phyloP scores from a whole-genome alignment of 108 stramenopile genomes.

The Chaetoceros muelleri region DNA sequence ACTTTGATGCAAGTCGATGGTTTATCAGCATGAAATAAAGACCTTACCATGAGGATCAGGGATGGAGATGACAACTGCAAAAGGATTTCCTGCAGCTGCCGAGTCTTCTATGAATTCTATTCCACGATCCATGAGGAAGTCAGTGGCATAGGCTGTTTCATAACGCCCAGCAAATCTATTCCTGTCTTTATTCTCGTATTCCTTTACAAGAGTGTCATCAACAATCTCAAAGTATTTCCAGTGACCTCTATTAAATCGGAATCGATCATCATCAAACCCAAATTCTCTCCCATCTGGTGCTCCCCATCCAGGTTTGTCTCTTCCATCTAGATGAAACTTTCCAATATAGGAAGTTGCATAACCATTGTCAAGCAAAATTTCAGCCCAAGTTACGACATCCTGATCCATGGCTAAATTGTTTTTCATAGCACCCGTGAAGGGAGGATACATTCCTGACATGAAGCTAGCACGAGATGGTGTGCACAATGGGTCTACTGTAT shows the following conservation, averaged over 20 bases:
- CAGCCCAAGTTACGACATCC: too few relatives aligned
- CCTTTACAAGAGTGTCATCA: background rate
- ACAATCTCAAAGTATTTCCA: background rate
- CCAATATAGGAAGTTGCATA: too few relatives aligned
- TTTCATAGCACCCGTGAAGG: too few relatives aligned
- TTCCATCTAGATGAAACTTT: too few relatives aligned
- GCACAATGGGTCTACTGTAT: too few relatives aligned
- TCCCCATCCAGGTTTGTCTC: too few relatives aligned
- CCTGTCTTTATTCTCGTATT: background rate
- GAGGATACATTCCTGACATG: too few relatives aligned
- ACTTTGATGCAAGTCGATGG: background rate
- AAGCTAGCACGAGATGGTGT: too few relatives aligned
- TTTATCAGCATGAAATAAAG: background rate
- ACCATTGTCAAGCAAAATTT: too few relatives aligned
- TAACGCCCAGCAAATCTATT: background rate
- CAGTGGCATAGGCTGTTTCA: background rate
- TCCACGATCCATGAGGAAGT: background rate
- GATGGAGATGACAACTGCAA: background rate
- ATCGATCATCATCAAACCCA: background rate
- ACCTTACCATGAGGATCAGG: background rate
- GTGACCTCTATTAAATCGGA: background rate
- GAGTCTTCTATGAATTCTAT: background rate
- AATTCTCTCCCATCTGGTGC: too few relatives aligned
- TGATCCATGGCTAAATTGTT: too few relatives aligned
- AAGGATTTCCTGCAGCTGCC: background rate